phyloP scores from a whole-genome alignment of 345 rosid genomes.

The Eucalyptus urophylla region DNA sequence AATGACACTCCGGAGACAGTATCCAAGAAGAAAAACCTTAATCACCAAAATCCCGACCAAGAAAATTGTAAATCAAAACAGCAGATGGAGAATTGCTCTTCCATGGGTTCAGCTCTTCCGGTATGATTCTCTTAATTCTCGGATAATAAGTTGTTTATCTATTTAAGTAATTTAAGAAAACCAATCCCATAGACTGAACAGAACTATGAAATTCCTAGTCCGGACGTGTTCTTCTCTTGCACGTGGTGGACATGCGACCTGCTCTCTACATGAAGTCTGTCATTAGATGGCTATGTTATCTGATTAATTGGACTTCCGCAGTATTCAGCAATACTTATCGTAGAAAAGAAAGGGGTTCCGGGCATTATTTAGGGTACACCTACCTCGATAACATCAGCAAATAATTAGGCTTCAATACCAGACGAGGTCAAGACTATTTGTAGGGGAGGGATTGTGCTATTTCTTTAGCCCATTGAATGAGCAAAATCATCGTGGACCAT shows the following conservation, averaged over 20 bases:
- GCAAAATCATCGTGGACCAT: not conserved
- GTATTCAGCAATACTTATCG: not conserved
- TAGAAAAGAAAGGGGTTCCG: not conserved
- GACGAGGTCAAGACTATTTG: not conserved
- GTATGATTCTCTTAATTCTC: not conserved
- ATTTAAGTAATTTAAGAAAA: not conserved
- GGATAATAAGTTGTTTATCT: not conserved
- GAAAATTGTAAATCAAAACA: slow-evolving; percentile 15
- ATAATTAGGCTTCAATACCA: not conserved
- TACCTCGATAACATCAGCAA: not conserved
- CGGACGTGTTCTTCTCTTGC: not conserved
- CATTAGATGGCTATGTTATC: not conserved
- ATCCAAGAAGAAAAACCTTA: slow-evolving; percentile 21
- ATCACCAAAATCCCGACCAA: slow-evolving; percentile 20
- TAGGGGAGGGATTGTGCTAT: not conserved
- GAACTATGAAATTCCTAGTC: not conserved
- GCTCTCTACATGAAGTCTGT: not conserved
- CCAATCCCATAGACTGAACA: not conserved
- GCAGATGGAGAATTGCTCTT: slow-evolving; percentile 21
- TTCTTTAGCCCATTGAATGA: not conserved
- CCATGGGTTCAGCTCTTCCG: not conserved
- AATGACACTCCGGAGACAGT: slow-evolving; percentile 54
- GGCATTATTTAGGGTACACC: not conserved
- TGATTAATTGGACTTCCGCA: not conserved
- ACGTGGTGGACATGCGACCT: not conserved